Evolutionary conservation across 2,329 filamentous ascomycete genomes (phyloP), one percentile per base, ranked within the genome.

Genomic region (Pezicula neosporulosa): DNA sequence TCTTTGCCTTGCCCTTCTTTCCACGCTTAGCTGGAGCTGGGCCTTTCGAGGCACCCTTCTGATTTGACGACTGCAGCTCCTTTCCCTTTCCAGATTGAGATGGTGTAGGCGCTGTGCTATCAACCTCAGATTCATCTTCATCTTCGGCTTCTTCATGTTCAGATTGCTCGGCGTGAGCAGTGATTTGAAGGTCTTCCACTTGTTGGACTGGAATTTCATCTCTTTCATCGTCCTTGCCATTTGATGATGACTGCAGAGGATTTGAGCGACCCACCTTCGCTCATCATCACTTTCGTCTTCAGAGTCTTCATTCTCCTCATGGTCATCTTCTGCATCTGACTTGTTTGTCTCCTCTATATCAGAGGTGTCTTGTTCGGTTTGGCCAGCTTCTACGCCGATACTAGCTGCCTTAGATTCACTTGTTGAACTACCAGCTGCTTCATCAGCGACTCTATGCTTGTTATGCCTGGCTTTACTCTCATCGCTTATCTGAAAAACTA

Each of bases 401-500:
- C 39, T 19, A 38, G 21, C 39, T 24, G 39, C 3, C n/a, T 42
- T 41, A 19, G 50, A 16, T 15, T 35, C 45, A n/a, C 38, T n/a
- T 6, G 7, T 35, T 33, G 41, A 12, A 43, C 54, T 44, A 41
- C 35, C 18, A 27, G 13, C 24, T 3, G 44, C 51, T 27, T 56
- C 51, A 38, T 76, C 72, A n/a, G 77, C 72, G 33, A 85, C 58
- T 49, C 86, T 78, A 66, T 95, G 87, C 66, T 89, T 93, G 39
- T 85, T 77, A 68, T 97, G 92, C 51, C 83, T 87, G 4, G 77
- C 80, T 66, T 90, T 89, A 70, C 91, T 96, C 62, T 92, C 88
- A 50, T 95, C 89, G 62, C 90, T 96, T 48, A 97, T 86, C 62
- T 84, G 86, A 69, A 96, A 99, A 69, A 96, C 78, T 42, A 96